phyloP scores from a whole-genome alignment of 2,329 filamentous ascomycete species.

The Beauveria varroae region DNA sequence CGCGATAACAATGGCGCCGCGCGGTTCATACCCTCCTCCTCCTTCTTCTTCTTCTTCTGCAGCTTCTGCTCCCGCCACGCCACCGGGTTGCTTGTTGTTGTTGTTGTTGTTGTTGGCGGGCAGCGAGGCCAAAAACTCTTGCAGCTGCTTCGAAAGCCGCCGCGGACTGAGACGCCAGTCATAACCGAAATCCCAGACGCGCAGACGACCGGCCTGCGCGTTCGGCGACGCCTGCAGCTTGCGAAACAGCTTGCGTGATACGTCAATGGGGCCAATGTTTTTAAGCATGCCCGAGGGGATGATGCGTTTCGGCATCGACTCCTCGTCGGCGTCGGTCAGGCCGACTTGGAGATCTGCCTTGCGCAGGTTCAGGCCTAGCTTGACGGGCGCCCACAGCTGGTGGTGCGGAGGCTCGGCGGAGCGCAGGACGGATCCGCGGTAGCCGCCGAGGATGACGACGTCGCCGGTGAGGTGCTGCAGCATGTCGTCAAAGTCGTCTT shows the following conservation, averaged over 20 bases:
- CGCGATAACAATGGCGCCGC: conserved; percentile 73
- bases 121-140: conserved; percentile 63
- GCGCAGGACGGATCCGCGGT: conserved; percentile 81
- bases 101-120: conserved; percentile 58
- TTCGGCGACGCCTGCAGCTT: conserved; percentile 69
- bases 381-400: conserved; percentile 92
- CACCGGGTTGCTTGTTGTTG: conserved; percentile 19
- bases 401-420: conserved; percentile 74
- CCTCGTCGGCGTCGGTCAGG: conserved; percentile 72
- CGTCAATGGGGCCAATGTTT: conserved; percentile 85
- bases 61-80: too few species aligned
- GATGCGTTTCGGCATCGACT: conserved; percentile 74
- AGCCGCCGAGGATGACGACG: conserved; percentile 81
- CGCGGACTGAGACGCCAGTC: conserved; percentile 88
- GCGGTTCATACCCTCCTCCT: conserved; percentile 12
- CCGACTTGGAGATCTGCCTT: conserved; percentile 90
- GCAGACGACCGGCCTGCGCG: conserved; percentile 58
- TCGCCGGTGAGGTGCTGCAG: conserved; percentile 72
- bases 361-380: conserved; percentile 82
- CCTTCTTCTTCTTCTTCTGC: too few species aligned
- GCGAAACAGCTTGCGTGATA: conserved; percentile 74
- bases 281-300: conserved; percentile 83
- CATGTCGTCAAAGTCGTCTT: conserved; percentile 41
- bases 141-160: conserved; percentile 63
- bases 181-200: conserved; percentile 87